Base-by-base conservation (phyloP, 345 rosid species). In the Linum trigynum region DNA sequence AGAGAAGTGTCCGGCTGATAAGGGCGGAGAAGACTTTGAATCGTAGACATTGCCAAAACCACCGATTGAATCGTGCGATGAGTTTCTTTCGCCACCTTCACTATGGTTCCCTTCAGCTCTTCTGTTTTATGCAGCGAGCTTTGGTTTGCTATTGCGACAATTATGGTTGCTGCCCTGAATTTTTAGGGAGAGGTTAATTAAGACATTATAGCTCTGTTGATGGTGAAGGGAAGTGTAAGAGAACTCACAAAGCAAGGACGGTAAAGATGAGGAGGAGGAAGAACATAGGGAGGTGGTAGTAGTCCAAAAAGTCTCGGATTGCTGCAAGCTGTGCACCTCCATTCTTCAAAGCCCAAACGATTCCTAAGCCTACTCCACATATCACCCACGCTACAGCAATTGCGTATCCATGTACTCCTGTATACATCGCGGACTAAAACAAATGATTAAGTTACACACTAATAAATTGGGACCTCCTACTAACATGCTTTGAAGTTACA, bases 401-500 rank as follows among this genome's bases (percentile, higher is more conserved):
- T 7, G 65, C 77, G 55, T 74, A 89, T 2, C 84, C 85, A 66
- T 86, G 83, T 58, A 82, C 74, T 71, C 96, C 94, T 74, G 96
- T 85, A 77, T 85, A 89, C 73, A 86, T 82, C 57, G 89, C 82
- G 67, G 92, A 88, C 96, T 89, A 82, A 74, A 68, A 72, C 48
- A 57, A 9, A 68, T 56, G 61, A 35, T 71, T 69, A 57, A 77
- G 62, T 57, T 7, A 66, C 53, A 6, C 17, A 37, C 12, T 9
- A 32, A 63, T 58, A 16, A 69, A 40, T 39, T 14, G 32, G 12
- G 38, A 7, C 3, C 36, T 1, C 4, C 5, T 4, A 36, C 38
- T 0, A 61, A 16, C 10, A 12, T 16, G 65, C 17, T 5, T 23
- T 23, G 32, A 23, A 23, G 32, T 23, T 23, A 23, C 32, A 0